These are phyloP conservation scores for Neurospora hispaniola DNA, from an alignment of 495 filamentous ascomycete genomes.

Conservation along the genomic window DNA sequence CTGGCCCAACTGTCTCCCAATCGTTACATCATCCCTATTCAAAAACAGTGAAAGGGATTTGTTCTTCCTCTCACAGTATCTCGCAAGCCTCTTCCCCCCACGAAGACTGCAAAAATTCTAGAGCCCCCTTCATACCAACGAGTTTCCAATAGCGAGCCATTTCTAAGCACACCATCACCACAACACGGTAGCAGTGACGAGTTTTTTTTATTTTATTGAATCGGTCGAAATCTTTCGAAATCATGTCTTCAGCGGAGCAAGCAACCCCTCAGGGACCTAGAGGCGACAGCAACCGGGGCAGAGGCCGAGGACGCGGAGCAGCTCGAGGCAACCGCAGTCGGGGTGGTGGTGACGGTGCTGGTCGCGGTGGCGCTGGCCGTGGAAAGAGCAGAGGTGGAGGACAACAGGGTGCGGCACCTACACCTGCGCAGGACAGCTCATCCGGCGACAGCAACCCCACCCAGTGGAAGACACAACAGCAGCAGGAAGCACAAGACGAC, in stretches of 20 bases:
- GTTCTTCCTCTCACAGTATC: background rate
- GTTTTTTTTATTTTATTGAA: background rate
- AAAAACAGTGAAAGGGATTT: background rate
- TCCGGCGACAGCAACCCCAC: background rate
- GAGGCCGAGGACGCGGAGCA: constrained; percentile 24
- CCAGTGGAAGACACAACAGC: constrained; percentile 5
- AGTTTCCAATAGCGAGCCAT: background rate
- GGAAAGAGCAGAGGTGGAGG: constrained; percentile 11
- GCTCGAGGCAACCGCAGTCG: constrained; percentile 9
- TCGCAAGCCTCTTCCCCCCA: background rate
- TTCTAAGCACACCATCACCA: background rate
- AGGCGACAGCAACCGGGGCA: constrained; percentile 27
- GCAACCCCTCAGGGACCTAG: constrained; percentile 12
- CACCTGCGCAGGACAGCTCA: background rate
- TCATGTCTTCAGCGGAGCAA: constrained; percentile 15
- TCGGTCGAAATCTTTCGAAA: background rate
- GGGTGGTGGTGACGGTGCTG: constrained; percentile 2
- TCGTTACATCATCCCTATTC: background rate
- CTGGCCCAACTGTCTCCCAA: background rate
- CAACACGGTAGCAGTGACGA: background rate
- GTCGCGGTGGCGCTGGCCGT: constrained; percentile 6
- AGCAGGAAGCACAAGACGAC: constrained; percentile 24
- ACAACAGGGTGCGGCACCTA: background rate
- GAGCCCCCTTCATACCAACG: background rate
- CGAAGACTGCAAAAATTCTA: background rate